phyloP scores from a whole-genome alignment of 108 stramenopile species.

The Nitzschia putrida region DNA sequence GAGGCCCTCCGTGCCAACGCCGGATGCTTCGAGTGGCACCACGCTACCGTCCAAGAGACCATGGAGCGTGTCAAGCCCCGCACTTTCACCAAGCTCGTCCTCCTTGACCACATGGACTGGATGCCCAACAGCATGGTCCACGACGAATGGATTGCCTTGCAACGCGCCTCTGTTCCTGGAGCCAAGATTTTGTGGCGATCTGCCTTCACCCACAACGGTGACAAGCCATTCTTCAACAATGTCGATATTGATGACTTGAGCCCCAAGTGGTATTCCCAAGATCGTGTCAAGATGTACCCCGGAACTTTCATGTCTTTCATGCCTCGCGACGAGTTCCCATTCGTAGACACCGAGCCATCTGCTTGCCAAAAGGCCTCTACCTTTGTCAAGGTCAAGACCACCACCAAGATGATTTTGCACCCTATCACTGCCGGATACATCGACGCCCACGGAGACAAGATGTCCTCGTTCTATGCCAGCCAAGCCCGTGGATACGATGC shows the following conservation, averaged over 20 bases:
- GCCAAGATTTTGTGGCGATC: slow-evolving; percentile 63
- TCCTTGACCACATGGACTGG: slow-evolving; percentile 68
- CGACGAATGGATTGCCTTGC: slow-evolving; percentile 63
- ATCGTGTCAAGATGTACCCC: slow-evolving; percentile 66
- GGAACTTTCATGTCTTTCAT: slow-evolving; percentile 58
- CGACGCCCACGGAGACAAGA: slow-evolving; percentile 61
- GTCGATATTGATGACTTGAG: slow-evolving; percentile 56
- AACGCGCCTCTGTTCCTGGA: slow-evolving; percentile 58
- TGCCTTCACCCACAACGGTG: slow-evolving; percentile 61
- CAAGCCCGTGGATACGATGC: slow-evolving; percentile 69
- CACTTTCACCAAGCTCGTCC: slow-evolving; percentile 61
- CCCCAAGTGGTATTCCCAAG: slow-evolving; percentile 61
- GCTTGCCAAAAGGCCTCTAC: slow-evolving; percentile 55
- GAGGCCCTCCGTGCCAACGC: slow-evolving; percentile 52
- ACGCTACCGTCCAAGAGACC: slow-evolving; percentile 60
- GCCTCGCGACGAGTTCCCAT: slow-evolving; percentile 54
- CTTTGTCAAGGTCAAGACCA: slow-evolving; percentile 45
- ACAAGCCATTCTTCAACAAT: slow-evolving; percentile 66
- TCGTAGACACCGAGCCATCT: slow-evolving; percentile 53
- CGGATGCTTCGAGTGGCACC: slow-evolving; percentile 66
- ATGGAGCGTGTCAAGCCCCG: slow-evolving; percentile 63
- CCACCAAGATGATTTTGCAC: slow-evolving; percentile 66
- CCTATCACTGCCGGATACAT: slow-evolving; percentile 51
- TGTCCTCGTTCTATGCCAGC: slow-evolving; percentile 57
- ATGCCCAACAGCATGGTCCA: slow-evolving; percentile 64